These are phyloP conservation scores for Candida tallmaniae DNA, from an alignment of 805 yeast genomes.

Conservation along the genomic window DNA sequence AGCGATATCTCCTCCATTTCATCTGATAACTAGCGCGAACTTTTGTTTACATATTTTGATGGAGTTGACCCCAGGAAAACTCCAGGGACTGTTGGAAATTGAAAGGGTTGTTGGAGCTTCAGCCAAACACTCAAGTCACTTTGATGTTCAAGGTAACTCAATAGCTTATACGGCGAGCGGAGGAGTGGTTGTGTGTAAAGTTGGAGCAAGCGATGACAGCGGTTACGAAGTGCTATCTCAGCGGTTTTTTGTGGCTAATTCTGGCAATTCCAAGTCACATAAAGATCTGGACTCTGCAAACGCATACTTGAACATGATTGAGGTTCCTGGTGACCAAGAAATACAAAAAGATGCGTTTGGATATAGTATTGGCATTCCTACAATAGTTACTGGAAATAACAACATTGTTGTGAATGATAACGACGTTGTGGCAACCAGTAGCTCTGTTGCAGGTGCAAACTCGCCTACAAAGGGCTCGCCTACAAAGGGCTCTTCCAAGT, in stretches of 20 bases:
- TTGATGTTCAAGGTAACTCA: slow-evolving; percentile 34
- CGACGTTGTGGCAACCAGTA: not conserved
- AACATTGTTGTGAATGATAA: not conserved
- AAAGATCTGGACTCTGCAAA: slow-evolving; percentile 16
- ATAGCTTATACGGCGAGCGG: slow-evolving; percentile 57
- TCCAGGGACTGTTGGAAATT: slow-evolving; percentile 10
- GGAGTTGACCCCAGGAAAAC: not conserved
- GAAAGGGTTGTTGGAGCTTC: slow-evolving; percentile 41
- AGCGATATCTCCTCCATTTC: slow-evolving; percentile 22
- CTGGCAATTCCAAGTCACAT: not conserved
- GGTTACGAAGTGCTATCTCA: slow-evolving; percentile 24
- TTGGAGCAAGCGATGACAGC: slow-evolving; percentile 17
- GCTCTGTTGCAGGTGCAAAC: not conserved
- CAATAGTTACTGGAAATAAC: slow-evolving; percentile 5
- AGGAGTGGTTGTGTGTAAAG: slow-evolving; percentile 49
- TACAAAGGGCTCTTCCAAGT: no score
- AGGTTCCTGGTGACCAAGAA: slow-evolving; percentile 17
- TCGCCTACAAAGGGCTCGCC: slow-evolving; percentile 3
- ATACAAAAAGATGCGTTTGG: slow-evolving; percentile 31
- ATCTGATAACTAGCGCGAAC: slow-evolving; percentile 1
- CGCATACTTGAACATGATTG: slow-evolving; percentile 25
- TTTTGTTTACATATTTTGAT: slow-evolving; percentile 5
- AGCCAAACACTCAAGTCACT: slow-evolving; percentile 36
- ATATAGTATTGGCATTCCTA: slow-evolving; percentile 16
- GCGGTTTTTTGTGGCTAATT: slow-evolving; percentile 51